Conservation (phyloP, 805 yeast genomes). For the Ogataea nakhonphanomensis region DNA sequence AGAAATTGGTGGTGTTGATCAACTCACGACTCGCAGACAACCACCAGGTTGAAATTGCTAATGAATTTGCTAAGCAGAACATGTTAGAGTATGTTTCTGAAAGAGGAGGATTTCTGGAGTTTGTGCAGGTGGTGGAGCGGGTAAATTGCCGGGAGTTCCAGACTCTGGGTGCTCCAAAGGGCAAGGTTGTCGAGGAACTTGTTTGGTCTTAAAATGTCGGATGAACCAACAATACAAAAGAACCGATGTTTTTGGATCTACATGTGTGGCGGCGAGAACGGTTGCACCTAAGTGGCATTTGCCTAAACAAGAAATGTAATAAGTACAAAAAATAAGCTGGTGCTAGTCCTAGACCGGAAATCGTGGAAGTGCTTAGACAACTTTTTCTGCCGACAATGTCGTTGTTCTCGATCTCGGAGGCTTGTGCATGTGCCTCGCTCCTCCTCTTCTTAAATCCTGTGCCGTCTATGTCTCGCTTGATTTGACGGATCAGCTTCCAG, state of each 20-base stretch:
- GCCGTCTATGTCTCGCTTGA: too few relatives aligned
- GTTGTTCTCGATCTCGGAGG: too few relatives aligned
- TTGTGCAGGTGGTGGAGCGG: conserved; percentile 15
- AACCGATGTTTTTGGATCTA: neutral
- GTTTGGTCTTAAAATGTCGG: conserved; percentile 11
- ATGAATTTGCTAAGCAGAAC: conserved; percentile 40
- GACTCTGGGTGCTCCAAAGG: conserved; percentile 25
- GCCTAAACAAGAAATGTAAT: too few relatives aligned
- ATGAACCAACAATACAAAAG: neutral
- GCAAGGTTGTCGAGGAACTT: conserved; percentile 19
- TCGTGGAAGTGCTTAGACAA: too few relatives aligned
- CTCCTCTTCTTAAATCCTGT: too few relatives aligned
- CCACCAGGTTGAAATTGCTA: conserved; percentile 78
- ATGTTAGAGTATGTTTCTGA: conserved; percentile 24
- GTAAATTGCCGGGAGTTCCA: conserved; percentile 14
- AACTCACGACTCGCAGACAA: conserved; percentile 78
- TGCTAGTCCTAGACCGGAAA: too few relatives aligned
- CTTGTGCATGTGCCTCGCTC: too few relatives aligned
- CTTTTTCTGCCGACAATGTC: too few relatives aligned
- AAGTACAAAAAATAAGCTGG: too few relatives aligned
- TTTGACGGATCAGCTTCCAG: too few relatives aligned
- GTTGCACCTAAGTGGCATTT: too few relatives aligned
- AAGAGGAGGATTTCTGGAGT: conserved; percentile 15
- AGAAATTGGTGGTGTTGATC: conserved; percentile 64
- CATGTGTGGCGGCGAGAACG: too few relatives aligned